Percentiles rank a stretch among this genome's conserved stretches.
These are phyloP conservation scores for Escovopsis sp. DNA, from an alignment of 2,329 filamentous ascomycete genomes.

Conservation along the genomic window DNA sequence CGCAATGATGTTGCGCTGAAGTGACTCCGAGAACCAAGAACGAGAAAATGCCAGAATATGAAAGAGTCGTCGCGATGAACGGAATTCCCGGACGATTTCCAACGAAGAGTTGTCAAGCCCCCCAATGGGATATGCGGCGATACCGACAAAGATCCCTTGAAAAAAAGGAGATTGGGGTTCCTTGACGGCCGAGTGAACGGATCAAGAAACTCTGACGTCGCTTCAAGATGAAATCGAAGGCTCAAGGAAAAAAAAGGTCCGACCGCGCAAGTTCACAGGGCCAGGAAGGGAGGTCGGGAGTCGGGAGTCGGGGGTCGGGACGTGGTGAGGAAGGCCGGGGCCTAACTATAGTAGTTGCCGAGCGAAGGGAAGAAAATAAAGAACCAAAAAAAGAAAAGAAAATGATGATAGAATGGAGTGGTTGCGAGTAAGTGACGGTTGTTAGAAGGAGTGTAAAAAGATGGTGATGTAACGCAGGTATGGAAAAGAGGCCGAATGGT, in stretches of 20 bases:
- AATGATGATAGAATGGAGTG: slow-evolving; percentile 9
- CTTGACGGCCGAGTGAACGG: slow-evolving; percentile 37
- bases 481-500: too few species aligned
- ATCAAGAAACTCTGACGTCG: slow-evolving; percentile 20
- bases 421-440: slow-evolving; percentile 9
- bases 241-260: neutral
- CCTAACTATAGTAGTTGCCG: neutral
- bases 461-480: slow-evolving; percentile 10
- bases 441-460: slow-evolving; percentile 26
- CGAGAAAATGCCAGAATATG: neutral
- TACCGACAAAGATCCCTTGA: neutral
- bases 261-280: too few species aligned
- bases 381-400: neutral
- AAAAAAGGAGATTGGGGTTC: slow-evolving; percentile 9
- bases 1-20: too few species aligned
- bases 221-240: slow-evolving; percentile 4
- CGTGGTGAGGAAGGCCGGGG: too few species aligned
- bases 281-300: neutral
- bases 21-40: neutral
- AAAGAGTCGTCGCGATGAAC: too few species aligned
- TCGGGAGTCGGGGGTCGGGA: neutral
- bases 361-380: slow-evolving; percentile 10
- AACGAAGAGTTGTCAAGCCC: too few species aligned
- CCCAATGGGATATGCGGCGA: neutral
- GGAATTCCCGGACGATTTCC: too few species aligned